Base-by-base conservation (phyloP, 2,329 filamentous ascomycete genomes). In the Beauveria varroae region DNA sequence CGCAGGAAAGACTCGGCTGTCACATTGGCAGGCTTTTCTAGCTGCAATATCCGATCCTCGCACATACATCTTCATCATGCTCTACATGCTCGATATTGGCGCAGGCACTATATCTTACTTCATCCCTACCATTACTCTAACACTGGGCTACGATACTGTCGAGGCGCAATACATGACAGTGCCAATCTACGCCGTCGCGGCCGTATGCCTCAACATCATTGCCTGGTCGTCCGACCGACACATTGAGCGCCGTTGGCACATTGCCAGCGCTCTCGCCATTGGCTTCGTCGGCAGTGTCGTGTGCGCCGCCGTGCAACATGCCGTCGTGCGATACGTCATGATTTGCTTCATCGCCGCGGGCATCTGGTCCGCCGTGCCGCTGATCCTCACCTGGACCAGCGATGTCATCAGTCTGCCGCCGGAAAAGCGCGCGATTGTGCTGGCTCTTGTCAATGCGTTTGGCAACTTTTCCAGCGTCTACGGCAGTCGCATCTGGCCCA, bases 51-150 rank as follows among this genome's bases (percentile, higher is more conserved):
- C 69, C 2, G 78, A 82, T 64, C 78, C 77, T 70, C 71, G 78
- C 43, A 79, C 79, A 0, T 81, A 78, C 63, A 67, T 77, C 3
- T 77, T 83, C 62, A 74, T 80, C 14, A 60, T 80, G 1, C 76
- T 80, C 3, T 82, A 80, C 66, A 80, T 82, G 73, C 75, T 79
- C 6, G 65, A 71, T 51, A 64, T 72, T 18, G 79, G 81, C 3
- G 78, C 78, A 1, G 78, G 76, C 53, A 72, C 79, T 0, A 75
- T 82, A 20, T 79, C 77, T 7, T 83, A 83, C 70, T 83, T 82
- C 65, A 81, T 81, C 64, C 80, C 80, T 0, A 81, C 79, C 0
- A 75, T 83, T 20, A 78, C 81, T 28, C 69, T 75, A 22, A 76
- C 75, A 0, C 73, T 82, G 2, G 79, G 80, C 20, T 82, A 81